Base-by-base conservation (phyloP, 2,329 filamentous ascomycete genomes). In the Paecilomyces dactylethromorphus region DNA sequence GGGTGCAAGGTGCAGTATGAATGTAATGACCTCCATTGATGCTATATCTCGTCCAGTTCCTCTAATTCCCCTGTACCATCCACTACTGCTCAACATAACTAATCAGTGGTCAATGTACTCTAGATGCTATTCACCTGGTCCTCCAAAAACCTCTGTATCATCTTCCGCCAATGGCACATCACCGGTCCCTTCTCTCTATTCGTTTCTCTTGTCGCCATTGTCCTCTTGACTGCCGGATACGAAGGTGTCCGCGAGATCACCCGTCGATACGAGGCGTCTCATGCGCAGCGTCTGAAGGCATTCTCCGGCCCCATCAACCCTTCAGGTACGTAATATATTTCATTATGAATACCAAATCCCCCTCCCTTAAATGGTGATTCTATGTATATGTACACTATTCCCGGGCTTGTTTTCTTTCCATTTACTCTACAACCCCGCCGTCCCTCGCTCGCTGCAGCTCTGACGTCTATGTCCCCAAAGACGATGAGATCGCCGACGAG, bases 111-210 rank as follows among this genome's bases (percentile, higher is more conserved):
- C 3, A 33, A 55, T 21, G 39, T 18, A 5, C n/a, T 45, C 4
- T 66, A 96, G 92, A 97, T 97, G 93, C 86, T 97, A 65, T 99
- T 99, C 81, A 97, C 92, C 62, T 99, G 93, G 93, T 86, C 92
- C 74, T 93, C 92, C 2, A 85, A 82, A 58, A 89, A 97, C 78
- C 90, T 99, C 64, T 99, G 94, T 83, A 95, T 99, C 76, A 85
- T 99, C 75, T 99, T 97, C 82, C 84, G 83, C 67, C 86, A 87
- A 76, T 99, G 94, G 94, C 92, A 90, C 77, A 79, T 99, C 74
- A 87, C 83, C 62, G 87, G 87, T 61, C 87, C 87, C 2, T 69
- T 84, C 56, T 89, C 89, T 33, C 87, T 99, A 59, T 68, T 97
- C 73, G 74, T 92, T 69, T 96, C 93, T 29, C 87, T 99, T 61